A percentile compares a stretch with the other conserved stretches of the same genome.
These are phyloP conservation scores for Malania oleifera DNA, from an alignment of 164 flowering plant species.

Conservation along the genomic window DNA sequence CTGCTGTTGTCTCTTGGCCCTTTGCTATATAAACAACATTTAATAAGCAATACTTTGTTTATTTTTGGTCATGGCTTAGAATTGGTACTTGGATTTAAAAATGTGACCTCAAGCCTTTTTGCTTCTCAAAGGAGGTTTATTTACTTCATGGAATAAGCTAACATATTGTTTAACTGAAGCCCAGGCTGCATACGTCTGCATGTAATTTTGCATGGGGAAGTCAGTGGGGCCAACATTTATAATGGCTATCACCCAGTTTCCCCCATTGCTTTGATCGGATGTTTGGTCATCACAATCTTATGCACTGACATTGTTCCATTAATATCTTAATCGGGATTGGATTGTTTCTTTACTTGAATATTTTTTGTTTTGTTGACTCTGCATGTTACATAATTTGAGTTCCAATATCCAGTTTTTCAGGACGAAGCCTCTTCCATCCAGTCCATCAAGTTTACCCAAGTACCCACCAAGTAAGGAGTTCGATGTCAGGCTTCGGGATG, in stretches of 20 bases:
- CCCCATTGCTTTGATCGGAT: neutral
- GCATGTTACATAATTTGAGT: slow-evolving; percentile 3
- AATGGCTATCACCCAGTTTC: neutral
- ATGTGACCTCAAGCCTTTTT: too few relatives aligned
- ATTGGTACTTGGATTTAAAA: too few relatives aligned
- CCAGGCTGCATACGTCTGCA: neutral
- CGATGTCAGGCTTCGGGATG: slow-evolving; percentile 69
- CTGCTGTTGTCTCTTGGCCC: too few relatives aligned
- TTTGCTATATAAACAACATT: too few relatives aligned
- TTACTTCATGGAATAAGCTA: too few relatives aligned
- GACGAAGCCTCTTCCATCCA: slow-evolving; percentile 67
- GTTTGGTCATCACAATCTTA: neutral
- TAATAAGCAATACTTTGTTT: too few relatives aligned
- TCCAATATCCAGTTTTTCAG: slow-evolving; percentile 63
- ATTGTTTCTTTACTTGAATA: neutral
- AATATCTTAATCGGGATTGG: neutral
- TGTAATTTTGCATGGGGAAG: neutral
- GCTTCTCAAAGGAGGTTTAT: too few relatives aligned
- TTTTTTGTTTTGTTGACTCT: neutral
- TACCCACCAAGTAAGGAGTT: slow-evolving; percentile 85
- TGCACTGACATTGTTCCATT: neutral
- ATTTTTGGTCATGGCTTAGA: too few relatives aligned
- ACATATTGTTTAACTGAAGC: too few relatives aligned
- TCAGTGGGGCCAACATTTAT: neutral
- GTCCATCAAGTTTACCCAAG: slow-evolving; percentile 79